Conservation (phyloP, 2,329 filamentous ascomycete species). For the Paradendryphiella salina region DNA sequence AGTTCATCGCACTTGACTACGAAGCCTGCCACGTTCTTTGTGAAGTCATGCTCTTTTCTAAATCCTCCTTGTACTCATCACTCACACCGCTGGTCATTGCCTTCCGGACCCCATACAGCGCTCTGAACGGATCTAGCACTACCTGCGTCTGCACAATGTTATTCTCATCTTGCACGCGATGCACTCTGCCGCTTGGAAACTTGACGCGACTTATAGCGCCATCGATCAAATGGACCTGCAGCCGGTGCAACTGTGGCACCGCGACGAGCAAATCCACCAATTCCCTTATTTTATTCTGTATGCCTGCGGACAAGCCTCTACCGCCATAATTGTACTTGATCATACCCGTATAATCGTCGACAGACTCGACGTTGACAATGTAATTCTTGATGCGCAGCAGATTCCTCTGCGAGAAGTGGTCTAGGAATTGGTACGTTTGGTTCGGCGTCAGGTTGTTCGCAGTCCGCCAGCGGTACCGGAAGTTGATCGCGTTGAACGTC, state of each 20-base stretch:
- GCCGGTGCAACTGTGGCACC: slow-evolving; percentile 26
- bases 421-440: slow-evolving; percentile 47
- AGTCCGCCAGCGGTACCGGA: slow-evolving; percentile 52
- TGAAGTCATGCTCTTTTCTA: slow-evolving; percentile 43
- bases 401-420: slow-evolving; percentile 49
- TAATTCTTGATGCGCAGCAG: slow-evolving; percentile 49
- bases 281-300: slow-evolving; percentile 47
- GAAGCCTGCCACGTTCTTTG: slow-evolving; percentile 12
- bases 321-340: slow-evolving; percentile 57
- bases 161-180: slow-evolving; percentile 41
- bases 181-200: slow-evolving; percentile 39
- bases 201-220: slow-evolving; percentile 33
- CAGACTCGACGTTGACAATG: slow-evolving; percentile 52
- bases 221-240: slow-evolving; percentile 42
- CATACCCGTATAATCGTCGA: slow-evolving; percentile 56
- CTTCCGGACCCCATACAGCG: slow-evolving; percentile 44
- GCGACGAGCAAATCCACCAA: slow-evolving; percentile 46
- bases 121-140: slow-evolving; percentile 50
- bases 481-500: slow-evolving; percentile 50
- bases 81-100: slow-evolving; percentile 48
- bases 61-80: slow-evolving; percentile 40
- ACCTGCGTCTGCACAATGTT: slow-evolving; percentile 45
- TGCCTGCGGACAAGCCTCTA: slow-evolving; percentile 49
- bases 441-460: slow-evolving; percentile 49
- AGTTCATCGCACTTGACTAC: background rate